A percentile compares a stretch with the other conserved stretches of the same genome.
Evolutionary conservation across 2,329 filamentous ascomycete genomes (phyloP).

Genomic region (Beauveria sp.): DNA sequence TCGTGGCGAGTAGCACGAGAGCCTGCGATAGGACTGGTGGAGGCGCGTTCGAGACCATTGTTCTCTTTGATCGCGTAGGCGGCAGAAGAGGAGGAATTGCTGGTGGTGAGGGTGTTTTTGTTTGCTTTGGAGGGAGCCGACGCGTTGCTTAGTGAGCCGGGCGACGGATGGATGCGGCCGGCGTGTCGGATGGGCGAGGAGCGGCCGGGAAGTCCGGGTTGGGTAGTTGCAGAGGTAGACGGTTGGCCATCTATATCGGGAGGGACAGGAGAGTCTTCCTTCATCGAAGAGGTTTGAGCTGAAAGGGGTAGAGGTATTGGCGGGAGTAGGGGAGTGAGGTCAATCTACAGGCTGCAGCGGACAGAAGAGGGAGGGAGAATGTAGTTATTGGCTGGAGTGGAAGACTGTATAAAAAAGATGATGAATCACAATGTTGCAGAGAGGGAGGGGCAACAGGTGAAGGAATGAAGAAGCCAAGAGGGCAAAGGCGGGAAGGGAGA

Average conservation of each 20-base stretch:
- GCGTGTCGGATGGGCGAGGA: conserved; percentile 26
- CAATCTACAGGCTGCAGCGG: neutral
- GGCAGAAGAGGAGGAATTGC: conserved; percentile 10
- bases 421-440: conserved; percentile 3
- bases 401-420: neutral
- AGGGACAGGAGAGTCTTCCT: conserved; percentile 47
- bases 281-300: conserved; percentile 46
- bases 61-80: neutral
- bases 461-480: neutral
- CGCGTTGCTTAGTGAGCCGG: conserved; percentile 20
- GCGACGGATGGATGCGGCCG: conserved; percentile 21
- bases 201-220: conserved; percentile 39
- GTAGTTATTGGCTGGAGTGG: neutral
- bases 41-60: conserved; percentile 14
- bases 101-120: conserved; percentile 17
- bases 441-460: neutral
- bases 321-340: neutral
- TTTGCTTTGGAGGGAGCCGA: conserved; percentile 19
- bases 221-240: conserved; percentile 43
- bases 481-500: neutral
- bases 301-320: neutral
- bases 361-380: neutral
- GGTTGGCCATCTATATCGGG: conserved; percentile 49
- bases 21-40: conserved; percentile 15
- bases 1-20: conserved; percentile 15